These are phyloP conservation scores for Blastomyces gilchristii DNA, from an alignment of 2,329 filamentous ascomycete genomes.

Conservation along the genomic window DNA sequence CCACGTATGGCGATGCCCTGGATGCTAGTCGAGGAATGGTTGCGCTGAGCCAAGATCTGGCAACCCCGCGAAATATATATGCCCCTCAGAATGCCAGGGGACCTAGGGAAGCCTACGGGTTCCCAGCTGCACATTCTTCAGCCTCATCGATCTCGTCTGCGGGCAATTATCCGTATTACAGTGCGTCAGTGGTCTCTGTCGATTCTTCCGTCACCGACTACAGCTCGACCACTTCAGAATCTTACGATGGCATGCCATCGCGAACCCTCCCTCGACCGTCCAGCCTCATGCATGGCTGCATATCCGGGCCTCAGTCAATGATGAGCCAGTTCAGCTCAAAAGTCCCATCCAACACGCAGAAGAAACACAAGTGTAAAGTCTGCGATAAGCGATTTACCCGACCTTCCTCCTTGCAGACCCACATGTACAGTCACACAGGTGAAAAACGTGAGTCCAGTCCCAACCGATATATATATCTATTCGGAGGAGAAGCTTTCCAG, in stretches of 20 bases:
- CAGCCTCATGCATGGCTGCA: constrained; percentile 50
- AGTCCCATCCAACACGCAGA: constrained; percentile 87
- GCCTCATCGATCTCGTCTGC: constrained; percentile 85
- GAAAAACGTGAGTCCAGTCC: constrained; percentile 72
- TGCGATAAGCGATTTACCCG: constrained; percentile 96
- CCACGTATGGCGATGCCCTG: constrained; percentile 76
- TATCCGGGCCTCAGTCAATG: constrained; percentile 86
- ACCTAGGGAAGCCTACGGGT: constrained; percentile 80
- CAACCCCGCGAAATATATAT: constrained; percentile 78
- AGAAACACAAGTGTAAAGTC: constrained; percentile 99
- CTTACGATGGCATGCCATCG: constrained; percentile 66
- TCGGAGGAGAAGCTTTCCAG: neutral
- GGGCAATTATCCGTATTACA: constrained; percentile 77
- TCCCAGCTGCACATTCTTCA: constrained; percentile 78
- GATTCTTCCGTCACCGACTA: constrained; percentile 85
- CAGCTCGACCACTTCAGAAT: constrained; percentile 76
- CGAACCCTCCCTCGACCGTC: constrained; percentile 75
- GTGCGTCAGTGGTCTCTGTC: constrained; percentile 57
- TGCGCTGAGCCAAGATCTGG: constrained; percentile 78
- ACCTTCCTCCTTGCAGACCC: constrained; percentile 87
- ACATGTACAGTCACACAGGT: constrained; percentile 97
- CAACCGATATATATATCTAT: neutral
- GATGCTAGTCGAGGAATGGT: constrained; percentile 93
- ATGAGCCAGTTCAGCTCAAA: constrained; percentile 98
- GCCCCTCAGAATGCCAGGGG: constrained; percentile 57